These are phyloP conservation scores for Mucor indicus DNA, from an alignment of 371 early-diverging fungal species.

Conservation along the genomic window DNA sequence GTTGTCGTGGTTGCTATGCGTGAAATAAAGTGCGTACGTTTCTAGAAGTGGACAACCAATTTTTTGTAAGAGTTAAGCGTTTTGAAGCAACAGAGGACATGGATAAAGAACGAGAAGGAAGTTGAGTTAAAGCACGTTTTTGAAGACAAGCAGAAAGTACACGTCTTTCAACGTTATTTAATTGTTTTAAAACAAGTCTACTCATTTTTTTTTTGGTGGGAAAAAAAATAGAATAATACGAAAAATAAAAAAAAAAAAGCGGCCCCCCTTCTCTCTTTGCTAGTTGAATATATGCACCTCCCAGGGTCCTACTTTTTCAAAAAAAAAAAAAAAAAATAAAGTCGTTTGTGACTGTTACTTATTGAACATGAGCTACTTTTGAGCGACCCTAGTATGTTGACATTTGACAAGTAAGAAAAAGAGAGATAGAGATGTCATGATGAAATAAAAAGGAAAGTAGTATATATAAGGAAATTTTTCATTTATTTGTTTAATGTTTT, in stretches of 20 bases:
- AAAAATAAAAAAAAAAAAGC: no score
- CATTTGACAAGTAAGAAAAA: no score
- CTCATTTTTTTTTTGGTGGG: conserved; percentile 19
- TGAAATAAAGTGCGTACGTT: background rate
- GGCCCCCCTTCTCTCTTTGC: no score
- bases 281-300: no score
- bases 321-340: conserved; percentile 1
- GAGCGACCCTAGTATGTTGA: no score
- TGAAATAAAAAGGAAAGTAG: conserved; percentile 1
- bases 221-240: conserved; percentile 13
- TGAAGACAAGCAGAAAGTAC: conserved; percentile 5
- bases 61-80: conserved; percentile 24
- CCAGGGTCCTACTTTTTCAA: background rate
- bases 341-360: no score
- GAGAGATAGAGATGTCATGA: no score
- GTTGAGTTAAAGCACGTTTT: conserved; percentile 5
- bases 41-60: conserved; percentile 13
- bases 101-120: conserved; percentile 5
- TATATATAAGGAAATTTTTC: background rate
- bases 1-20: background rate
- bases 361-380: no score
- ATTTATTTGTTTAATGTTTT: background rate
- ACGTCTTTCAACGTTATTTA: conserved; percentile 13
- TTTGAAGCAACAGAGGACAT: conserved; percentile 20
- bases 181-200: conserved; percentile 27